Percentiles rank a stretch among this genome's conserved stretches.
These are phyloP conservation scores for Triticum turgidum DNA, from an alignment of 176 grass and related monocot genomes.

Conservation along the genomic window DNA sequence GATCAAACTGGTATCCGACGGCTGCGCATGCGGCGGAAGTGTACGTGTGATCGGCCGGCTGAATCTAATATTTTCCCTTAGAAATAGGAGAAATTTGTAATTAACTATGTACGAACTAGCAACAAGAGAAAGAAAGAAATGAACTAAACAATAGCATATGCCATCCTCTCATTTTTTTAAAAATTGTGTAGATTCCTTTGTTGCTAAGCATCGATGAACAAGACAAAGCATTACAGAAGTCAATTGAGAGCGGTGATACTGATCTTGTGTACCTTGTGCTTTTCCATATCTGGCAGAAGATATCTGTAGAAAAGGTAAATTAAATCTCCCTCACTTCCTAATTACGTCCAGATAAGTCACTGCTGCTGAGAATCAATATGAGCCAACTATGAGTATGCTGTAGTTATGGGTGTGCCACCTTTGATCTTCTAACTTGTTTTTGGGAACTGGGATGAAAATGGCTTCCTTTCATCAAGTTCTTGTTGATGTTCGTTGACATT, in stretches of 20 bases:
- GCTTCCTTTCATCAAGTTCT: background rate
- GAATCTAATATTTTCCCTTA: too few relatives aligned
- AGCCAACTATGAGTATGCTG: slow-evolving; percentile 7
- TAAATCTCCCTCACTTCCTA: slow-evolving; percentile 3
- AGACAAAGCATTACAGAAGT: slow-evolving; percentile 82
- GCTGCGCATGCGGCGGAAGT: too few relatives aligned
- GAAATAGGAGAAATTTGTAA: slow-evolving; percentile 9
- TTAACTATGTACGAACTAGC: slow-evolving; percentile 10
- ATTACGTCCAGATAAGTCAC: background rate
- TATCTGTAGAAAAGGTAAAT: slow-evolving; percentile 59
- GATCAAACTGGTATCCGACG: too few relatives aligned
- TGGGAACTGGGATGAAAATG: slow-evolving; percentile 2
- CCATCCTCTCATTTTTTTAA: slow-evolving; percentile 25
- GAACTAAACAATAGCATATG: background rate
- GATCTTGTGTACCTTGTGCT: slow-evolving; percentile 95
- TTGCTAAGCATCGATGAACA: slow-evolving; percentile 94
- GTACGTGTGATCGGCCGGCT: too few relatives aligned
- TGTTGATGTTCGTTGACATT: slow-evolving; percentile 14
- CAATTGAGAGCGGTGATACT: slow-evolving; percentile 93
- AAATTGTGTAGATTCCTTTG: slow-evolving; percentile 72
- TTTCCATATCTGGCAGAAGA: slow-evolving; percentile 98
- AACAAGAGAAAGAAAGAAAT: background rate
- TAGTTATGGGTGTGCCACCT: slow-evolving; percentile 7
- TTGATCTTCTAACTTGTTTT: slow-evolving; percentile 16
- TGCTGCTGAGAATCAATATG: background rate